Evolutionary conservation across 257 asterid genomes (phyloP), one percentile per base, ranked within the genome.

Genomic region (Jacaranda copaia): DNA sequence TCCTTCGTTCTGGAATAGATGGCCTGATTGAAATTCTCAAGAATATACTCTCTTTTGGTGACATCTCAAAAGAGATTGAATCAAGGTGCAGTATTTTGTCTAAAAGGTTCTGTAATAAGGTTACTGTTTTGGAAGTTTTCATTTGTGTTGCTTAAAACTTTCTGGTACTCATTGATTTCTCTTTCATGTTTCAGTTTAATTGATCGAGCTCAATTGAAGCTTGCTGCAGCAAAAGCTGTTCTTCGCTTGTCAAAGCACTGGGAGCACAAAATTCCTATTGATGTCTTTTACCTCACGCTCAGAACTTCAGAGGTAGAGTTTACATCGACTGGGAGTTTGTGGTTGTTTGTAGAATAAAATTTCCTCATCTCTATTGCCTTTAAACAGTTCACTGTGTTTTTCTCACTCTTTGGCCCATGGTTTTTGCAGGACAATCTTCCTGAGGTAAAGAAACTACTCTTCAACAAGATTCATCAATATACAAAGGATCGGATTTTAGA

Each of bases 161-260:
- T 77, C 57, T 70, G 68, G 77, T 65, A 71, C 60, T 78, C 69
- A 80, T 56, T 84, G 81, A 35, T 66, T 75, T 65, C 67, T 53
- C 61, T 76, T 48, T 20, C 77, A 71, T 74, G 64, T 84, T 90
- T 38, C 96, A 96, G 99, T 80, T 85, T 77, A 65, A 89, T 90
- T 68, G 99, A 96, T 80, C 92, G 72, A 83, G 98, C 98, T 57
- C 98, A 96, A 85, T 53, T 96, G 85, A 96, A 85, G 87, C 97
- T 96, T 80, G 96, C 96, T 82, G 99, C 99, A 45, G 98, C 97
- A 20, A 96, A 96, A 82, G 93, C 99, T 79, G 84, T 96, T 83
- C 98, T 96, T 84, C 99, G 99, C 76, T 83, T 96, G 38, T 93
- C 96, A 49, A 96, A 86, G 83, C 88, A 85, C 75, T 96, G 99